Base-by-base conservation (phyloP, 805 yeast genomes). In the Metschnikowia gruessii region DNA sequence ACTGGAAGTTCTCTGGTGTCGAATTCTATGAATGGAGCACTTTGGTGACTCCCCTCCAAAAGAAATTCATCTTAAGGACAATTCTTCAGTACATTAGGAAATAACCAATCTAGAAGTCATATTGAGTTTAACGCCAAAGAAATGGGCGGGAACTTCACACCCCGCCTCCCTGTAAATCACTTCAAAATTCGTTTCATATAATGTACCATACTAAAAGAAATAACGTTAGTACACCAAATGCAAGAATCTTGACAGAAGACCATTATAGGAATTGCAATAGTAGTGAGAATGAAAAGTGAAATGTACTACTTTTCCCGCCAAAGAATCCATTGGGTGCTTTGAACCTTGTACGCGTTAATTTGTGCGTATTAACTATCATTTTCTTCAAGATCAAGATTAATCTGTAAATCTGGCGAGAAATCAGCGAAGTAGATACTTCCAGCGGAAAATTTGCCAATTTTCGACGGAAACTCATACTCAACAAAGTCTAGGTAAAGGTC, bases 301-400 rank as follows among this genome's bases (percentile, higher is more conserved):
- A 60, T 49, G 46, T 66, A 67, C 33, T 52, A 51, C 3, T 43
- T 49, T 15, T 68, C 63, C 53, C 71, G 77, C 75, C 75, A 70
- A 10, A 57, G 31, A 24, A 70, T 47, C 46, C 70, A 55, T 12
- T 42, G 42, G 16, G 46, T 46, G 16, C 49, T 37, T 29, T 32
- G 30, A 12, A 46, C 39, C 16, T 43, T 34, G 34, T 37, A 49
- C 42, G 34, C 21, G 13, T 34, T 45, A 26, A 35, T 42, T 15
- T 43, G 45, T 17, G 42, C 31, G n/a, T 46, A 26, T 29, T 46
- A 45, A 13, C 37, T 21, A 19, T 49, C 51, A 8, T 44, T 56
- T n/a, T 41, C 42, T n/a, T 37, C 61, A 7, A 36, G 16, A 8
- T 42, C 45, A 22, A 21, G 6, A 26, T 15, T 19, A 10, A 46